Evolutionary conservation across 225 moss, liverwort and hornwort species (phyloP), one percentile per base, ranked within the genome.

Genomic region (Antitrichia curtipendula): DNA sequence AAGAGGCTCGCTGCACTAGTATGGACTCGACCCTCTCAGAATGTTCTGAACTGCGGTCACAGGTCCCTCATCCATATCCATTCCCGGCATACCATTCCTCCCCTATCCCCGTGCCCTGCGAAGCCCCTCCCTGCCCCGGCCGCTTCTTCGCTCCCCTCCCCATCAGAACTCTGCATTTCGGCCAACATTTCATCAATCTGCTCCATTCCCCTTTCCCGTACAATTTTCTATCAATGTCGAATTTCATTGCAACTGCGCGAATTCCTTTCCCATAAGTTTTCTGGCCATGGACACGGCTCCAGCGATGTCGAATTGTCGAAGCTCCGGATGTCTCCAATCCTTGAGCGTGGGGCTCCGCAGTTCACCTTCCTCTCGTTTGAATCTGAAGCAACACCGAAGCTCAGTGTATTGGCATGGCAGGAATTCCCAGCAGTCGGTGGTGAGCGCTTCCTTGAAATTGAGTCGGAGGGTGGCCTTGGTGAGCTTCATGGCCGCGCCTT

Each of bases 381-480:
- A 85, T 50, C 52, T 20, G 85, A 52, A 75, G 50, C 76, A 18
- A 21, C 74, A 17, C 61, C 61, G 60, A 27, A 49, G 9, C 47
- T 75, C 62, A 16, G 21, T 85, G 4, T 3, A 28, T 76, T 31
- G 36, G 38, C 38, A 76, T 63, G 60, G n/a, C 40, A 63, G 28
- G 38, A 75, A 38, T n/a, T 74, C 53, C 52, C 52, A 25, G 50
- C 3, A 34, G 16, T 34, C n/a, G 41, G 59, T 59, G 78, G 85
- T 65, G 45, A 81, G 87, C 36, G 81, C 77, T 84, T 84, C 81
- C 29, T 43, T 80, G 47, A 69, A 61, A 47, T 32, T 27, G 81
- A 84, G 82, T 24, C 91, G 94, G 38, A 82, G 91, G 36, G 77
- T 32, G 12, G 83, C 86, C 21, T 32, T 94, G 78, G 28, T 82